phyloP scores from a whole-genome alignment of 148 eudicot genomes.

The Drosera capensis region DNA sequence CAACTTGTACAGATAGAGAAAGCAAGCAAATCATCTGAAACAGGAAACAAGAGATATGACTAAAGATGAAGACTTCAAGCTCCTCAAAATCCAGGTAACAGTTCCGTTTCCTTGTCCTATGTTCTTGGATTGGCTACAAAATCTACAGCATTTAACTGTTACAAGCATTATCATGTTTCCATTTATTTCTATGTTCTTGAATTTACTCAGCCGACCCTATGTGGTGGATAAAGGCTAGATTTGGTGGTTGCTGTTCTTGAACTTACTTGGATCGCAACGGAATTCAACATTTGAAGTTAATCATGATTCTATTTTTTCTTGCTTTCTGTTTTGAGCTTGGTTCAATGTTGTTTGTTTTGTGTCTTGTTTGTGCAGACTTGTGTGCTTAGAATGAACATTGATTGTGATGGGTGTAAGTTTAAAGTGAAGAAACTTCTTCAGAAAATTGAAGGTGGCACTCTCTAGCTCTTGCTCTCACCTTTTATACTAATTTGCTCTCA shows the following conservation, averaged over 20 bases:
- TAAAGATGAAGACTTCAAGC: conserved; percentile 76
- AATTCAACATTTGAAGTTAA: background rate
- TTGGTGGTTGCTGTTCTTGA: no score
- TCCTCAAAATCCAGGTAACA: conserved; percentile 67
- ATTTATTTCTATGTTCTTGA: no score
- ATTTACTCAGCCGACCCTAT: no score
- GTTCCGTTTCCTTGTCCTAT: background rate
- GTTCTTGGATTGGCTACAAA: background rate
- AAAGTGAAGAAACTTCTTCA: conserved; percentile 66
- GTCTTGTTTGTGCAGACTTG: conserved; percentile 27
- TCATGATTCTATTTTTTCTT: background rate
- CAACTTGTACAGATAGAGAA: background rate
- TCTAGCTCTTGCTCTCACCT: conserved; percentile 1
- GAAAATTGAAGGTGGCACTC: conserved; percentile 67
- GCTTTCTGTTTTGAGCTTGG: background rate
- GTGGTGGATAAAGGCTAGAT: no score
- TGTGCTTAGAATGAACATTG: conserved; percentile 57
- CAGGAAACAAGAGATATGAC: conserved; percentile 24
- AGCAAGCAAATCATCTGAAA: background rate
- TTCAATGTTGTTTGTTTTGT: conserved; percentile 1
- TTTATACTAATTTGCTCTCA: background rate
- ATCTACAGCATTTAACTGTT: no score
- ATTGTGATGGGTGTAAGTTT: conserved; percentile 76
- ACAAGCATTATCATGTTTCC: no score
- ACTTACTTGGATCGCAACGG: no score